phyloP scores from a whole-genome alignment of 2,329 filamentous ascomycete genomes.

The Aspergillus fumigatus region DNA sequence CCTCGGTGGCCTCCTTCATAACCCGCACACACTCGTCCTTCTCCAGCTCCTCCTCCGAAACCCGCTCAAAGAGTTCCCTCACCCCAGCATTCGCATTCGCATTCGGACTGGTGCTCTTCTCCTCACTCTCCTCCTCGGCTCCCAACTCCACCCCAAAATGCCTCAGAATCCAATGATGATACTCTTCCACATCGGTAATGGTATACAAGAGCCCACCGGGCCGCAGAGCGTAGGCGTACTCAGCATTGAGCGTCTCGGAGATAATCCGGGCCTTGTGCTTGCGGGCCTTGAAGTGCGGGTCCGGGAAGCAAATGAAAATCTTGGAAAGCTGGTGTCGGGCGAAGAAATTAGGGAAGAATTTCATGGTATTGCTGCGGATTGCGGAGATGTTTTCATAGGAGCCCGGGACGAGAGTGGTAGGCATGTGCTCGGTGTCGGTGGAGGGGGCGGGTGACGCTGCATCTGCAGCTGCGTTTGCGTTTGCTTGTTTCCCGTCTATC shows the following conservation, averaged over 20 bases:
- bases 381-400: conserved; percentile 83
- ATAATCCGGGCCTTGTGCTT: conserved; percentile 98
- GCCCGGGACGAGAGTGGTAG: conserved; percentile 23
- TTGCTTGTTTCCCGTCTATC: neutral
- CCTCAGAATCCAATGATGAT: conserved; percentile 88
- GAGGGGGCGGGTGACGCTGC: conserved; percentile 4
- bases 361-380: conserved; percentile 94
- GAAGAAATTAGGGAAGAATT: conserved; percentile 99
- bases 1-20: conserved; percentile 78
- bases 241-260: conserved; percentile 77
- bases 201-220: conserved; percentile 89
- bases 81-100: conserved; percentile 64
- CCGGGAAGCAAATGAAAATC: conserved; percentile 97
- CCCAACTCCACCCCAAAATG: conserved; percentile 68
- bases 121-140: conserved; percentile 67
- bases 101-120: conserved; percentile 61
- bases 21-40: conserved; percentile 56
- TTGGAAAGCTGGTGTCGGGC: conserved; percentile 72
- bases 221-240: conserved; percentile 83
- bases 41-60: conserved; percentile 54
- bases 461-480: neutral
- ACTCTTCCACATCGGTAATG: conserved; percentile 93
- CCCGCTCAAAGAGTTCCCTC: conserved; percentile 65
- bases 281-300: conserved; percentile 94
- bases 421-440: neutral